Evolutionary conservation across 2,329 filamentous ascomycete genomes (phyloP).

Genomic region (Fusarium udum): DNA sequence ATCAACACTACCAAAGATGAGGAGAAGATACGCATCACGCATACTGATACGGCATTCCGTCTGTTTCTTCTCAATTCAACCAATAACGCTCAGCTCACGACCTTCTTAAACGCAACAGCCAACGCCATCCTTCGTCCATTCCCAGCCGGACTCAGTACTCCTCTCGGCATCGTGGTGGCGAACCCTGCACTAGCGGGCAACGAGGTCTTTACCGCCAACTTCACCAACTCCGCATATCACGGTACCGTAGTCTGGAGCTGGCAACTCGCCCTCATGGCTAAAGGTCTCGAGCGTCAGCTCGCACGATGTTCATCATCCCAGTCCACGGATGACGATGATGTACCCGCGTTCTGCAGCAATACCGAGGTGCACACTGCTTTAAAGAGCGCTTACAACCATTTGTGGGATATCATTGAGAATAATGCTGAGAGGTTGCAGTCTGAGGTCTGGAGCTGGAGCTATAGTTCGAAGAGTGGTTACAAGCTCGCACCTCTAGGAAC

Average conservation of each 20-base stretch:
- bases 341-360: conserved; percentile 62
- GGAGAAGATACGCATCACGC: conserved; percentile 64
- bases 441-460: conserved; percentile 73
- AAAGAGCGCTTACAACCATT: conserved; percentile 62
- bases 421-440: conserved; percentile 61
- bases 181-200: conserved; percentile 67
- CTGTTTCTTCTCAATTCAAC: conserved; percentile 70
- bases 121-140: conserved; percentile 67
- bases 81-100: conserved; percentile 63
- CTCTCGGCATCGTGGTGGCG: conserved; percentile 66
- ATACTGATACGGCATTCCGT: conserved; percentile 72
- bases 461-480: conserved; percentile 40
- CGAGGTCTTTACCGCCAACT: conserved; percentile 59
- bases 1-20: conserved; percentile 62
- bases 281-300: conserved; percentile 66
- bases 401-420: conserved; percentile 69
- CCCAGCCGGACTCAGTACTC: conserved; percentile 66
- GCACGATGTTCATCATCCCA: conserved; percentile 54
- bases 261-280: conserved; percentile 72
- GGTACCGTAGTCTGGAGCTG: conserved; percentile 73
- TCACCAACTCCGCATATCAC: conserved; percentile 66
- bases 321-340: not conserved
- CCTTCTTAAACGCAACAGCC: conserved; percentile 65
- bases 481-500: conserved; percentile 38
- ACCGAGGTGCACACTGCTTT: conserved; percentile 55